These are phyloP conservation scores for Pseudoneurospora amorphoporcata DNA, from an alignment of 495 filamentous ascomycete species.

Conservation along the genomic window DNA sequence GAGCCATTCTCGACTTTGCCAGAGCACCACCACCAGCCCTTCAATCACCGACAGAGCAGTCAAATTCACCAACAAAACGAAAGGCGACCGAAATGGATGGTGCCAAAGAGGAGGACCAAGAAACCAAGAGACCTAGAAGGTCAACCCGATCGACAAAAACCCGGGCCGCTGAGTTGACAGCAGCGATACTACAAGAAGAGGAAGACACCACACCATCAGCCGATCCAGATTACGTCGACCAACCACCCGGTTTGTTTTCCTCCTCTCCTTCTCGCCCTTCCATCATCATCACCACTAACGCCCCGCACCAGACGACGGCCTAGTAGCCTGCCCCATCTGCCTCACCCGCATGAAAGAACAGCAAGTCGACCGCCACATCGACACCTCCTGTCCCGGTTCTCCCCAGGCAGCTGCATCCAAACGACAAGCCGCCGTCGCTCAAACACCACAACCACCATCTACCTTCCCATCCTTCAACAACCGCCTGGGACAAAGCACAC, in stretches of 20 bases:
- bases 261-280: not conserved
- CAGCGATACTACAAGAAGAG: conserved; percentile 26
- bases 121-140: conserved; percentile 37
- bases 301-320: conserved; percentile 48
- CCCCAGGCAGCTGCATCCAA: conserved; percentile 18
- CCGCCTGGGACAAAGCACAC: conserved; percentile 1
- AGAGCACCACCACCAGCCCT: conserved; percentile 23
- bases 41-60: not conserved
- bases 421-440: conserved; percentile 2
- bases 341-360: conserved; percentile 60
- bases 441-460: conserved; percentile 3
- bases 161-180: conserved; percentile 24
- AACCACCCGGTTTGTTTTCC: conserved; percentile 14
- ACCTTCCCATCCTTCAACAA: conserved; percentile 3
- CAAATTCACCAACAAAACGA: conserved; percentile 32
- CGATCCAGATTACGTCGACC: conserved; percentile 17
- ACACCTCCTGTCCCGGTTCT: conserved; percentile 42
- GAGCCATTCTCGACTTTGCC: conserved; percentile 51
- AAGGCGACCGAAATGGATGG: conserved; percentile 41
- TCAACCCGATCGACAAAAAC: conserved; percentile 33
- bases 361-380: conserved; percentile 69
- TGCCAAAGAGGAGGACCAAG: conserved; percentile 11
- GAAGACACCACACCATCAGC: conserved; percentile 15
- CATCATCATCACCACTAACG: conserved; percentile 15
- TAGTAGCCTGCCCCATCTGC: conserved; percentile 79